phyloP scores from a whole-genome alignment of 23 red algal genomes.

The Gracilaria vermiculophylla region DNA sequence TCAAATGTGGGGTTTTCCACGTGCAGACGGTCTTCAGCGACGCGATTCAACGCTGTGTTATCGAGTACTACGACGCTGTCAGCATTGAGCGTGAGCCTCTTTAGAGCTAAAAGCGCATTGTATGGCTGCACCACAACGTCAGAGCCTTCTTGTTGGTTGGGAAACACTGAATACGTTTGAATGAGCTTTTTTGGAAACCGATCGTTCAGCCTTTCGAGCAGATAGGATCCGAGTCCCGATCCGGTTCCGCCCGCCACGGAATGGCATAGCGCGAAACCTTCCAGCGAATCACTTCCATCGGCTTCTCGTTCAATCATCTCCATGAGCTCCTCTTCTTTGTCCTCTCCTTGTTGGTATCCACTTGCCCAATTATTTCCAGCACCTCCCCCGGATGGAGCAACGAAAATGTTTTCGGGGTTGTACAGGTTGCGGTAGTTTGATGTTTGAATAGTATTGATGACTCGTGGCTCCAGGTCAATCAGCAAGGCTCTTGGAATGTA shows the following conservation, averaged over 20 bases:
- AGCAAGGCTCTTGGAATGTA: conserved; percentile 93
- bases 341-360: conserved; percentile 92
- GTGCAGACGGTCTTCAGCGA: conserved; percentile 91
- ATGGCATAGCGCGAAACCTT: conserved; percentile 92
- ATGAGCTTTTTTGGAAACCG: conserved; percentile 97
- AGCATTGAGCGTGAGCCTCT: conserved; percentile 85
- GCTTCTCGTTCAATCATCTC: conserved; percentile 99
- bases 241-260: conserved; percentile 97
- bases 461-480: conserved; percentile 97
- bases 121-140: conserved; percentile 99
- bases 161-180: conserved; percentile 98
- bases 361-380: conserved; percentile 99
- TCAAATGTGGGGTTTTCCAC: conserved; percentile 90
- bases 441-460: conserved; percentile 76
- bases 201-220: conserved; percentile 92
- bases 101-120: conserved; percentile 89
- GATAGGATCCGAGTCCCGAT: conserved; percentile 88
- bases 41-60: conserved; percentile 92
- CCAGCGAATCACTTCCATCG: conserved; percentile 89
- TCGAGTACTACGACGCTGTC: conserved; percentile 94
- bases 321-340: conserved; percentile 93
- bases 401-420: conserved; percentile 97
- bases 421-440: conserved; percentile 78
- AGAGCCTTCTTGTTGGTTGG: conserved; percentile 90
- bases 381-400: conserved; percentile 82